Evolutionary conservation across 306 rosid species (phyloP), one percentile per base, ranked within the genome.

Genomic region (Dalbergia oliveri): DNA sequence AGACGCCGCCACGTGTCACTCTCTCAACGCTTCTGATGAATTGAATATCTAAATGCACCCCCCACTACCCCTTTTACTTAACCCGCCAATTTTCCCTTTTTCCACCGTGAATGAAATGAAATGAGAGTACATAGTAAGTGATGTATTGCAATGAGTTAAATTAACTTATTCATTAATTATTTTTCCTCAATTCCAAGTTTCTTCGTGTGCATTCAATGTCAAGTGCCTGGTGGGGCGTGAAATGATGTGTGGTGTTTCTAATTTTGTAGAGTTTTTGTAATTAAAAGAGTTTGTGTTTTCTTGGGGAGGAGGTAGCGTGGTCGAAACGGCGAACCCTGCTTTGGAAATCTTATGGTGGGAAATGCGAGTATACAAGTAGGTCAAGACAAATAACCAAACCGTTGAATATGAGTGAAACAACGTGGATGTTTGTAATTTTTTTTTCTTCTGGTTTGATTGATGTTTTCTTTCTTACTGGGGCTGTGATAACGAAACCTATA

Each of bases 221-320:
- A 11, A 9, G 50, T 8, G 6, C 83, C 77, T 26, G 31, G 31
- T 26, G 2, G 31, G 93, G 49, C 79, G 84, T 91, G 89, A 86
- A 83, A 86, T 43, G 65, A 34, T 69, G 92, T 87, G 94, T 86
- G 76, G 19, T 81, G 41, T 81, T 84, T 86, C 79, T 65, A 62
- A 63, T 83, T 76, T 84, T 80, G 61, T 0, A 43, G 49, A 43
- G 11, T 47, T 47, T 12, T 3, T 1, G 60, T 54, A 8, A 54
- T 54, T 37, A 6, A 1, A 54, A 54, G 60, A n/a, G 59, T 53
- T 53, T 5, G 60, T 54, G 23, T n/a, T 44, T 68, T 88, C 81
- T 61, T 85, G 80, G 97, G 90, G 85, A 84, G 50, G 67, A 84
- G 96, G 84, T 15, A 86, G 80, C 98, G 97, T 93, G 89, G 90